Evolutionary conservation across 306 rosid species (phyloP).

Genomic region (Glycyrrhiza uralensis): DNA sequence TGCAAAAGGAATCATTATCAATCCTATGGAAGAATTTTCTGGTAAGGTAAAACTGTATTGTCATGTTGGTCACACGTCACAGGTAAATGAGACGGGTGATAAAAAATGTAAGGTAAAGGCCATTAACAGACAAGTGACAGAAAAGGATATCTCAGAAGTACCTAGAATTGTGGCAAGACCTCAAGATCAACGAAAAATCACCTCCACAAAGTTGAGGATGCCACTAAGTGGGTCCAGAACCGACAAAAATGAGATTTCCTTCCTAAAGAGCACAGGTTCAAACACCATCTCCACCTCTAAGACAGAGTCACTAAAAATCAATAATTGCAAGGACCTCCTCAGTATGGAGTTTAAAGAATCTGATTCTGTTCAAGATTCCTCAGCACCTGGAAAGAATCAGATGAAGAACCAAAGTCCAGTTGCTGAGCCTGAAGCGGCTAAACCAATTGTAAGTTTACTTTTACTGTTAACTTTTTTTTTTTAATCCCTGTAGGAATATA

Average conservation of each 20-base stretch:
- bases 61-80: slow-evolving; percentile 34
- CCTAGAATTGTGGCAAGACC: slow-evolving; percentile 33
- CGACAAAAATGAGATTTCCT: slow-evolving; percentile 29
- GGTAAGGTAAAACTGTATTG: slow-evolving; percentile 37
- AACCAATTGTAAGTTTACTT: slow-evolving; percentile 43
- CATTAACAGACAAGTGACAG: slow-evolving; percentile 29
- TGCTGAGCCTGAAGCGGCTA: slow-evolving; percentile 40
- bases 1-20: slow-evolving; percentile 35
- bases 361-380: slow-evolving; percentile 24
- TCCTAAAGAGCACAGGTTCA: slow-evolving; percentile 27
- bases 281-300: slow-evolving; percentile 30
- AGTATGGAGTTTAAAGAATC: slow-evolving; percentile 25
- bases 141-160: slow-evolving; percentile 37
- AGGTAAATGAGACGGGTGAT: slow-evolving; percentile 38
- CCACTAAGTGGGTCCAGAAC: slow-evolving; percentile 36
- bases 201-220: slow-evolving; percentile 38
- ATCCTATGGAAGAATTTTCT: slow-evolving; percentile 26
- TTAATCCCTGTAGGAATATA: neutral
- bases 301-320: slow-evolving; percentile 23
- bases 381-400: slow-evolving; percentile 42
- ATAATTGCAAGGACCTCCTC: slow-evolving; percentile 25
- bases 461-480: neutral
- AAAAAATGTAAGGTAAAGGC: slow-evolving; percentile 31
- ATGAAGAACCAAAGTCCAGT: slow-evolving; percentile 41
- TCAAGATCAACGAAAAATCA: slow-evolving; percentile 39